Evolutionary conservation across 2,329 filamentous ascomycete species (phyloP).

Genomic region (Dissoconium aciculare): DNA sequence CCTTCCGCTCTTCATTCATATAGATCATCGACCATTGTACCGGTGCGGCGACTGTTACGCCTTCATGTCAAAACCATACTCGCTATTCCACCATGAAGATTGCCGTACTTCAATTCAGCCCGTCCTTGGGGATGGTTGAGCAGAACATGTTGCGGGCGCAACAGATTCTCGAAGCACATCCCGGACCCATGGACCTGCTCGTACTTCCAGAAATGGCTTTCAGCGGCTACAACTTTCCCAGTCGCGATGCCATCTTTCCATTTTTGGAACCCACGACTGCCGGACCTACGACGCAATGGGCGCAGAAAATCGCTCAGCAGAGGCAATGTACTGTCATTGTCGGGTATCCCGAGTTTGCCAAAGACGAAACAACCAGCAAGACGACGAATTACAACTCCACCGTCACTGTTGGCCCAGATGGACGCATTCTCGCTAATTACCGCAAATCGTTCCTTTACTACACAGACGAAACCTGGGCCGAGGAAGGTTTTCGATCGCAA

Average conservation of each 20-base stretch:
- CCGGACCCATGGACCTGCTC: constrained; percentile 46
- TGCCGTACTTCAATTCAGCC: constrained; percentile 56
- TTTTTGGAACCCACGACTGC: constrained; percentile 51
- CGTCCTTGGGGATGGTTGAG: constrained; percentile 52
- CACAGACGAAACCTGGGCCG: constrained; percentile 50
- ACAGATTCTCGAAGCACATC: constrained; percentile 40
- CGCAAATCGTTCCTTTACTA: constrained; percentile 52
- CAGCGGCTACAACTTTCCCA: constrained; percentile 65
- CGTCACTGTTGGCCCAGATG: constrained; percentile 41
- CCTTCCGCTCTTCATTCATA: too few relatives aligned
- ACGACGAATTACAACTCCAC: constrained; percentile 41
- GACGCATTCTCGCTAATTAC: constrained; percentile 43
- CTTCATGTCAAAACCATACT: too few relatives aligned
- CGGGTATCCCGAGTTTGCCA: constrained; percentile 53
- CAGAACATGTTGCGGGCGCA: constrained; percentile 58
- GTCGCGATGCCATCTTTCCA: constrained; percentile 49
- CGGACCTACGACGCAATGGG: constrained; percentile 59
- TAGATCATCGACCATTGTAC: too few relatives aligned
- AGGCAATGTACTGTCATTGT: constrained; percentile 53
- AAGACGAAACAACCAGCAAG: constrained; percentile 7
- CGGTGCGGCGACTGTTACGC: too few relatives aligned
- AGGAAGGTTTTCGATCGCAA: constrained; percentile 13
- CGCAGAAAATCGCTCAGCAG: constrained; percentile 48
- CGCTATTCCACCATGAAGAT: constrained; percentile 49
- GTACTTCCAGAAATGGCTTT: constrained; percentile 67